phyloP scores from a whole-genome alignment of 2,329 filamentous ascomycete genomes.

The Davidsoniella australis region DNA sequence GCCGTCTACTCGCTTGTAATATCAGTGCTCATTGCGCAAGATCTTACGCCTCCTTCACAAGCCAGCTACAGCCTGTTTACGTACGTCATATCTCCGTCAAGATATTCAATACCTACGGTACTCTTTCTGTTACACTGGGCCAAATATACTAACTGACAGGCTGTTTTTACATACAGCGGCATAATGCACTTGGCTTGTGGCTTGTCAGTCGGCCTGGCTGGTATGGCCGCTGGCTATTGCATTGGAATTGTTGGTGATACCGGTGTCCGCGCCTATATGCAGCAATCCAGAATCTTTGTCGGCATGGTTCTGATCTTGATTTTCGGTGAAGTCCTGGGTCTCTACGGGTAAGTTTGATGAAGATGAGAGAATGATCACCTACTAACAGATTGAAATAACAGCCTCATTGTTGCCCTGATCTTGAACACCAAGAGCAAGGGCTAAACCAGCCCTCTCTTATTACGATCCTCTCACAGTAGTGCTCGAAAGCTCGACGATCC shows the following conservation, averaged over 20 bases:
- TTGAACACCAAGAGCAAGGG: slow-evolving; percentile 73
- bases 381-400: slow-evolving; percentile 20
- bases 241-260: slow-evolving; percentile 92
- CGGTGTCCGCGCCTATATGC: slow-evolving; percentile 89
- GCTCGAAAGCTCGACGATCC: too few species aligned
- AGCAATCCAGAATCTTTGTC: slow-evolving; percentile 88
- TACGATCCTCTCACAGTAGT: too few species aligned
- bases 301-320: slow-evolving; percentile 98
- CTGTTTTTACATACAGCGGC: slow-evolving; percentile 34
- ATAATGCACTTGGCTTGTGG: slow-evolving; percentile 91
- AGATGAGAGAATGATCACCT: neutral
- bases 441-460: slow-evolving; percentile 19
- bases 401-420: slow-evolving; percentile 82
- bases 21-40: slow-evolving; percentile 84
- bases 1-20: slow-evolving; percentile 96
- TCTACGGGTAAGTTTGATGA: slow-evolving; percentile 61
- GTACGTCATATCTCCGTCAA: slow-evolving; percentile 28
- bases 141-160: neutral
- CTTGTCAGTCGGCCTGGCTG: slow-evolving; percentile 78
- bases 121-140: neutral
- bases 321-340: slow-evolving; percentile 91
- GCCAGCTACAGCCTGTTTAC: slow-evolving; percentile 67
- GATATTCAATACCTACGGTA: neutral
- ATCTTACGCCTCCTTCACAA: slow-evolving; percentile 55
- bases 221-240: slow-evolving; percentile 85